Conservation (phyloP, 2,329 filamentous ascomycete species). For the Microcyclospora tardicrescens region DNA sequence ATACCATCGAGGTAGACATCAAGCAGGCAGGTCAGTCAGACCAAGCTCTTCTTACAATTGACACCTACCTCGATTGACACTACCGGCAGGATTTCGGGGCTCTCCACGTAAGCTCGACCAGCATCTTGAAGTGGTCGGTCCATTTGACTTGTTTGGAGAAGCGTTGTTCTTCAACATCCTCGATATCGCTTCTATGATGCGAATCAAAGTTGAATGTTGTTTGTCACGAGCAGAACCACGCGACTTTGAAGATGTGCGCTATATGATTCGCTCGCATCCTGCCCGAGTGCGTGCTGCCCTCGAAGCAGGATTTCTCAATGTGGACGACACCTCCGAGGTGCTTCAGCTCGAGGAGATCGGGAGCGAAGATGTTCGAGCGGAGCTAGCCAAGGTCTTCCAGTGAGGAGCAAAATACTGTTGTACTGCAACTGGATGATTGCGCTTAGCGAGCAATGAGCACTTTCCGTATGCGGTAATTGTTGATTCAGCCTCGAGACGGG, state of each 20-base stretch:
- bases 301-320: too few species aligned
- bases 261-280: slow-evolving; percentile 1
- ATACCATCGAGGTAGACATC: slow-evolving; percentile 3
- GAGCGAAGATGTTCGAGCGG: too few species aligned
- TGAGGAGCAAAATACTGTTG: too few species aligned
- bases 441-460: too few species aligned
- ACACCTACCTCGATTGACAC: too few species aligned
- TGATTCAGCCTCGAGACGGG: too few species aligned
- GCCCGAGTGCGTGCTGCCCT: not conserved
- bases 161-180: slow-evolving; percentile 3
- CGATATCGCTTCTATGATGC: slow-evolving; percentile 3
- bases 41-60: too few species aligned
- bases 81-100: not conserved
- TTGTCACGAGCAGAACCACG: slow-evolving; percentile 2
- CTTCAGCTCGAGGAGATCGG: too few species aligned
- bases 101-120: slow-evolving; percentile 1
- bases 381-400: too few species aligned
- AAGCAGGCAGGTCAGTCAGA: slow-evolving; percentile 3
- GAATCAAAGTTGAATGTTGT: slow-evolving; percentile 4
- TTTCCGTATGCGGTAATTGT: too few species aligned
- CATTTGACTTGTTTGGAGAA: slow-evolving; percentile 2
- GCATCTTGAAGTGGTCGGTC: slow-evolving; percentile 1
- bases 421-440: too few species aligned
- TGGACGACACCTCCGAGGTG: too few species aligned
- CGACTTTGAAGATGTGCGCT: slow-evolving; percentile 3